These are phyloP conservation scores for Erigeron philadelphicus DNA, from an alignment of 140 eudicot species.

Conservation along the genomic window DNA sequence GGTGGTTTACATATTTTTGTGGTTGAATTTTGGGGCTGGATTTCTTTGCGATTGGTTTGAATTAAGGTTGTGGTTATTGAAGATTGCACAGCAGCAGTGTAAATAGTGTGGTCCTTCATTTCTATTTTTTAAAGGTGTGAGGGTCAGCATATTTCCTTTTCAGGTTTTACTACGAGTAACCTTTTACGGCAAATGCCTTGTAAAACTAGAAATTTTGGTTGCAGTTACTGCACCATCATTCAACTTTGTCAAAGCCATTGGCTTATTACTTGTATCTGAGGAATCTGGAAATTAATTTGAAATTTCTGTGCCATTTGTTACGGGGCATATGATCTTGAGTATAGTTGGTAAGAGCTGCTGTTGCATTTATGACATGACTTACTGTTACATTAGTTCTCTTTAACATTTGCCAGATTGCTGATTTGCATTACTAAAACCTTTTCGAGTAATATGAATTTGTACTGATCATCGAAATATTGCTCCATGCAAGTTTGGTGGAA, in stretches of 20 bases:
- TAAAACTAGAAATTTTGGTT: constrained; percentile 26
- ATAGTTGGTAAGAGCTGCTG: neutral
- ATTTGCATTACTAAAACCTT: neutral
- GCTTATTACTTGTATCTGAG: constrained; percentile 18
- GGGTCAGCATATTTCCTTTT: constrained; percentile 38
- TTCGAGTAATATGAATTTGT: neutral
- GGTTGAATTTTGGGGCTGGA: constrained; percentile 31
- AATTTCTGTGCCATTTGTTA: neutral
- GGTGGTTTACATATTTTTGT: constrained; percentile 33
- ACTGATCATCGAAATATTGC: neutral
- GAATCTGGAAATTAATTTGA: constrained; percentile 16
- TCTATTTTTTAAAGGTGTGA: constrained; percentile 48
- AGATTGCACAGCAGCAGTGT: constrained; percentile 39
- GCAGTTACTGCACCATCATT: constrained; percentile 22
- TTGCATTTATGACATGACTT: neutral
- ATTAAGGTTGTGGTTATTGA: constrained; percentile 21
- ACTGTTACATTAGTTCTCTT: neutral
- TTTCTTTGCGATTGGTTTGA: constrained; percentile 18
- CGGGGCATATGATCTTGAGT: neutral
- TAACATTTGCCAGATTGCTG: neutral
- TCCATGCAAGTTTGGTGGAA: too few relatives aligned
- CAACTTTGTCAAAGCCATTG: constrained; percentile 21
- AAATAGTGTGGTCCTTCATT: constrained; percentile 66
- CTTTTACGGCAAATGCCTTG: neutral
- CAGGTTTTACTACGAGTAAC: constrained; percentile 21